Evolutionary conservation across 2,329 filamentous ascomycete genomes (phyloP), one percentile per base, ranked within the genome.

Genomic region (Chaetomiaceae sp.): DNA sequence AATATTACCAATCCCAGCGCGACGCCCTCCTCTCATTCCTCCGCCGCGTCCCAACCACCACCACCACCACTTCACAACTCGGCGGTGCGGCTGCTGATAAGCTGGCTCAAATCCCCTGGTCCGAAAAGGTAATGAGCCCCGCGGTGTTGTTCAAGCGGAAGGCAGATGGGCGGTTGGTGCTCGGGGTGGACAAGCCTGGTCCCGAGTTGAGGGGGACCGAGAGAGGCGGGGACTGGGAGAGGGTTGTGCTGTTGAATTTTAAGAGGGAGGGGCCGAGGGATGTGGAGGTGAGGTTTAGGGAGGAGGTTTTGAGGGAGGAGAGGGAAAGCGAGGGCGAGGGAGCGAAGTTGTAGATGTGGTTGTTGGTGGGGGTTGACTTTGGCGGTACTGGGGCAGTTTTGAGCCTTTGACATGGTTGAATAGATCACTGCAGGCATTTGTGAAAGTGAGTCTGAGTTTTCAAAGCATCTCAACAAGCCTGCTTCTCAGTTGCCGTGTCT

Each of bases 71-170:
- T 27, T 14, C 11, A 20, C 7, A 19, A 3, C 9, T 1, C 15
- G 7, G 23, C 14, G 47, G 69, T 67, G 3, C 69, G 65, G 42
- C 71, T n/a, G 70, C 2, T 64, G 1, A 76, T 76, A 15, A 67
- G 74, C 5, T 38, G 54, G 27, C n/a, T n/a, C n/a, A n/a, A n/a
- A 79, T 81, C n/a, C 65, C 77, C 0, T 85, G 81, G 81, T 72
- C 69, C 0, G 76, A 84, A 5, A 83, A 84, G 65, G 77, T 79
- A n/a, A 85, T 87, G 52, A 78, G 78, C 57, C 82, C 84, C 3
- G 68, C 71, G 3, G 68, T 68, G 12, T 48, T 83, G 7, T 72
- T 78, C 17, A 61, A 77, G 53, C 67, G 74, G 42, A 68, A 69
- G 43, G 63, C 64, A 3, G 78, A 80, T 52, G 71, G 72, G 11